A percentile compares a stretch with the other conserved stretches of the same genome.
Evolutionary conservation across 177 flowering plant species (phyloP).

Genomic region (Viscum album): DNA sequence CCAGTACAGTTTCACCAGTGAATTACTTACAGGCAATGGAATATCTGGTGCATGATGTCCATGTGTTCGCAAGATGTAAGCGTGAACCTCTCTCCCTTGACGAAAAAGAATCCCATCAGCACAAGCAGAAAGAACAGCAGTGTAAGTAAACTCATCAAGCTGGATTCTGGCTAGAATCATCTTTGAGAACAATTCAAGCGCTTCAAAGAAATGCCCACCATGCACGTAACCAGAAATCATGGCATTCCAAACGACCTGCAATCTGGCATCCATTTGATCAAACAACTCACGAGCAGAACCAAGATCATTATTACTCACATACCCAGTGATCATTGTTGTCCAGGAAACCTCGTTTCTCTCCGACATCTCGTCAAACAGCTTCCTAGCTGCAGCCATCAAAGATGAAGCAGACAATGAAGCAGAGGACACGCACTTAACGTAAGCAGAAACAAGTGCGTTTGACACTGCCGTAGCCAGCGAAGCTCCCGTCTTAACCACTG

Average conservation of each 20-base stretch:
- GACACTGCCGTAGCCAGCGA: constrained; percentile 34
- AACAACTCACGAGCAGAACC: constrained; percentile 39
- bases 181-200: constrained; percentile 40
- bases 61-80: constrained; percentile 18
- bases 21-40: constrained; percentile 25
- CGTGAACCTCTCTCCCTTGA: constrained; percentile 29
- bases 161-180: constrained; percentile 34
- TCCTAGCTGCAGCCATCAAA: constrained; percentile 32
- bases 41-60: constrained; percentile 16
- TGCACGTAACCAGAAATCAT: constrained; percentile 60
- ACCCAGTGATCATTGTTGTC: constrained; percentile 71
- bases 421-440: constrained; percentile 46
- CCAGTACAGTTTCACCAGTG: constrained; percentile 25
- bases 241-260: constrained; percentile 56
- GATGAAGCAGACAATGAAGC: constrained; percentile 16
- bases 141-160: constrained; percentile 39
- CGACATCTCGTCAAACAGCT: constrained; percentile 48
- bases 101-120: constrained; percentile 29
- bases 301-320: constrained; percentile 50
- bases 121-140: constrained; percentile 39
- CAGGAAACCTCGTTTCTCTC: constrained; percentile 54
- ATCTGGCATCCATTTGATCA: constrained; percentile 39
- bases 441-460: constrained; percentile 55
- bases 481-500: constrained; percentile 43
- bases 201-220: constrained; percentile 35